Evolutionary conservation across 352 stramenopile genomes (phyloP).

Genomic region (Globisporangium nagaii): DNA sequence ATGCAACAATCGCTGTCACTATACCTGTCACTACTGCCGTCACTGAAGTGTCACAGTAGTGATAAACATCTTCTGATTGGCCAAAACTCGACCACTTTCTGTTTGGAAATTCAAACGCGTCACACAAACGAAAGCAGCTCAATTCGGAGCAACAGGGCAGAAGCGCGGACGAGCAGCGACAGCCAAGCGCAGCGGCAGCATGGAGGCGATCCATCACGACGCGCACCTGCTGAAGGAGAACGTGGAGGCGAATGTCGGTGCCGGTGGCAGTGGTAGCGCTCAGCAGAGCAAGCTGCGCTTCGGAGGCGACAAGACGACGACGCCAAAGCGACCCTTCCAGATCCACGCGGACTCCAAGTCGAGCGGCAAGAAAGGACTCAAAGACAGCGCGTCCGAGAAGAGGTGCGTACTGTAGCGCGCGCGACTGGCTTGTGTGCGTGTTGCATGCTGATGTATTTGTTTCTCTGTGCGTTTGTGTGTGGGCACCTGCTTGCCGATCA

Average conservation of each 20-base stretch:
- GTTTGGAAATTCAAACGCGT: conserved; percentile 33
- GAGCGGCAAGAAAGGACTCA: conserved; percentile 23
- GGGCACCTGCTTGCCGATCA: background rate
- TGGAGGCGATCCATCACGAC: conserved; percentile 36
- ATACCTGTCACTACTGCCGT: background rate
- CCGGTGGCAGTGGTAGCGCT: too few relatives aligned
- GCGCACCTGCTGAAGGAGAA: conserved; percentile 71
- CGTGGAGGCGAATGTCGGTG: conserved; percentile 26
- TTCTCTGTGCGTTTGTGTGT: background rate
- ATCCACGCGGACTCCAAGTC: conserved; percentile 40
- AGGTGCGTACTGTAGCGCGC: conserved; percentile 20
- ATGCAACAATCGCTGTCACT: too few relatives aligned
- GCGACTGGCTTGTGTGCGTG: background rate
- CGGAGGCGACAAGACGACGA: conserved; percentile 9
- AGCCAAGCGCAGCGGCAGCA: conserved; percentile 13
- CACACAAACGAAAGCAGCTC: conserved; percentile 3
- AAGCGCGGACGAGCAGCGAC: background rate
- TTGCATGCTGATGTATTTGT: background rate
- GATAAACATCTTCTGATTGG: conserved; percentile 26
- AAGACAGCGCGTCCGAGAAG: conserved; percentile 35
- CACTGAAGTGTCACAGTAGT: too few relatives aligned
- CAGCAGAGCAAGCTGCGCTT: conserved; percentile 22
- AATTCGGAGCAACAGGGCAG: background rate
- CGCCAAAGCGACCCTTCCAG: conserved; percentile 27
- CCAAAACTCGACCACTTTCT: conserved; percentile 7